phyloP scores from a whole-genome alignment of 305 asterid species.

The Fraxinus angustifolia region DNA sequence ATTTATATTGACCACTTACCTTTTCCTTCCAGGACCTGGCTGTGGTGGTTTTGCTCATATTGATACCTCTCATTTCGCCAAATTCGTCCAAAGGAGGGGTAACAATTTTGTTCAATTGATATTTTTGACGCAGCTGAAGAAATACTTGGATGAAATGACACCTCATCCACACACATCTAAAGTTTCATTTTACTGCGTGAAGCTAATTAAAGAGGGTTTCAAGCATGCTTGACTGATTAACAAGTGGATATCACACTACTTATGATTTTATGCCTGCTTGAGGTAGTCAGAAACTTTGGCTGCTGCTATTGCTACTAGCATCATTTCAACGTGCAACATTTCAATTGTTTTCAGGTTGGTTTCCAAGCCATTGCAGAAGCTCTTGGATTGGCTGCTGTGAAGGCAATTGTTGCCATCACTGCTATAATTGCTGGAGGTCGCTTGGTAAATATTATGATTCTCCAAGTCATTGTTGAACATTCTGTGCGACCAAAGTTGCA shows the following conservation, averaged over 20 bases:
- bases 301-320: conserved; percentile 16
- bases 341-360: conserved; percentile 62
- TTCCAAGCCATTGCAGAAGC: conserved; percentile 98
- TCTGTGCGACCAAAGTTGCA: conserved; percentile 22
- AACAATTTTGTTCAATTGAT: conserved; percentile 25
- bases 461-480: conserved; percentile 10
- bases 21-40: conserved; percentile 78
- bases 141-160: not conserved
- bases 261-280: conserved; percentile 18
- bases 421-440: conserved; percentile 99
- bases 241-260: not conserved
- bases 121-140: conserved; percentile 15
- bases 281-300: conserved; percentile 11
- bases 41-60: conserved; percentile 97
- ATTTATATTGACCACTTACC: not conserved
- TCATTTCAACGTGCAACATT: conserved; percentile 11
- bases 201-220: not conserved
- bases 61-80: conserved; percentile 95
- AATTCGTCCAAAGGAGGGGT: conserved; percentile 99
- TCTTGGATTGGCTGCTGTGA: conserved; percentile 98
- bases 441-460: conserved; percentile 47
- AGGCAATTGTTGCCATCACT: conserved; percentile 92
- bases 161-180: conserved; percentile 3
- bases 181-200: not conserved
- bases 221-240: not conserved